Percentiles rank a stretch among this genome's conserved stretches.
Conservation (phyloP, 2,329 filamentous ascomycete species). For the Ceratocystis ficicola region DNA sequence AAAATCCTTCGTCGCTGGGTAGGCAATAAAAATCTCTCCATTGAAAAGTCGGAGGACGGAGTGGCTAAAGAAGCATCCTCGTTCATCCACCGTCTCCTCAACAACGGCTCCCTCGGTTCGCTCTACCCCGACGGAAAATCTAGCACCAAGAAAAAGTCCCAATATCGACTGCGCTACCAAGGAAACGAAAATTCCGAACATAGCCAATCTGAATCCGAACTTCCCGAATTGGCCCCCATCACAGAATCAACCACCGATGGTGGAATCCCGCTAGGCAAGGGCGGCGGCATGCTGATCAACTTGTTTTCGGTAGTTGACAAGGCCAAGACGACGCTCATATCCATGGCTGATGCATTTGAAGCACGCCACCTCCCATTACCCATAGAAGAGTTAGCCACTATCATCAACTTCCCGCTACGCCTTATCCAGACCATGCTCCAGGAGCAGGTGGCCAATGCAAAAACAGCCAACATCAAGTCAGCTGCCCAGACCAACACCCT, state of each 20-base stretch:
- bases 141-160: background rate
- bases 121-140: conserved; percentile 32
- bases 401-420: conserved; percentile 94
- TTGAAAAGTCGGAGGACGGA: conserved; percentile 61
- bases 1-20: conserved; percentile 91
- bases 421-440: conserved; percentile 95
- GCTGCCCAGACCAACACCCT: conserved; percentile 82
- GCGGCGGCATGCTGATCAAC: conserved; percentile 61
- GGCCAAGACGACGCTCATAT: conserved; percentile 80
- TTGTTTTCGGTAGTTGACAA: conserved; percentile 83
- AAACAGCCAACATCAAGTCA: conserved; percentile 78
- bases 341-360: conserved; percentile 71
- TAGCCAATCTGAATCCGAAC: conserved; percentile 16
- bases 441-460: conserved; percentile 79
- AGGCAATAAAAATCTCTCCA: conserved; percentile 82
- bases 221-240: conserved; percentile 26
- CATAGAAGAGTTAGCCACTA: conserved; percentile 85
- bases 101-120: conserved; percentile 87
- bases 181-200: conserved; percentile 7
- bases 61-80: conserved; percentile 67
- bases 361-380: conserved; percentile 88
- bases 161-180: background rate
- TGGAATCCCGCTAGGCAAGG: background rate
- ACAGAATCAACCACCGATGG: background rate
- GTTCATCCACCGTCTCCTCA: conserved; percentile 87